Evolutionary conservation across 768 basidiomycete genomes (phyloP).

Genomic region (Arthromyces matolae): DNA sequence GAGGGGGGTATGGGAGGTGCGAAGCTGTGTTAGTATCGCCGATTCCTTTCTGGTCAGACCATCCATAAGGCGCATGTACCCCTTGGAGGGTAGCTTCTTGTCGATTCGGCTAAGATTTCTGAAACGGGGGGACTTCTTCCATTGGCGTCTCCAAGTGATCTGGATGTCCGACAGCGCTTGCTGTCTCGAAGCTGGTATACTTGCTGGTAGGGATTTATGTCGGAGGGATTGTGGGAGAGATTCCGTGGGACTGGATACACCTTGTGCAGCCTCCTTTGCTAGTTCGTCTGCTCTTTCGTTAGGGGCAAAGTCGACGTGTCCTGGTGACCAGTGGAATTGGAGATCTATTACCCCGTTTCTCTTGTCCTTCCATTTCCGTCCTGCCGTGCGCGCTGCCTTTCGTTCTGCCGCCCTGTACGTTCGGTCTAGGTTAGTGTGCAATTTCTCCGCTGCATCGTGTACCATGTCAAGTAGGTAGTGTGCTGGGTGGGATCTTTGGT

Average conservation of each 20-base stretch:
- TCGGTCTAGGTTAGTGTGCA: not conserved
- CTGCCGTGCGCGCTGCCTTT: too few species aligned
- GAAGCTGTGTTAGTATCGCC: not conserved
- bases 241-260: not conserved
- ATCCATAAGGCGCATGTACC: not conserved
- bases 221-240: not conserved
- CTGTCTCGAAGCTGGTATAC: conserved; percentile 12
- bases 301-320: conserved; percentile 2
- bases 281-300: conserved; percentile 4
- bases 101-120: not conserved
- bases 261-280: conserved; percentile 1
- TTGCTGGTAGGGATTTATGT: conserved; percentile 9
- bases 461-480: not conserved
- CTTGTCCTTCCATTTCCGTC: too few species aligned
- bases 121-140: conserved; percentile 14
- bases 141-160: conserved; percentile 3
- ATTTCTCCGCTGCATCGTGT: not conserved
- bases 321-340: conserved; percentile 5
- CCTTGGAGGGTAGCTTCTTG: not conserved
- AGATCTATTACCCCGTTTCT: too few species aligned
- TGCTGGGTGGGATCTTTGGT: conserved; percentile 6
- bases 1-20: not conserved
- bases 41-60: not conserved
- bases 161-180: not conserved
- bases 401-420: too few species aligned